phyloP scores from a whole-genome alignment of 345 rosid species.

The Hevea brasiliensis region DNA sequence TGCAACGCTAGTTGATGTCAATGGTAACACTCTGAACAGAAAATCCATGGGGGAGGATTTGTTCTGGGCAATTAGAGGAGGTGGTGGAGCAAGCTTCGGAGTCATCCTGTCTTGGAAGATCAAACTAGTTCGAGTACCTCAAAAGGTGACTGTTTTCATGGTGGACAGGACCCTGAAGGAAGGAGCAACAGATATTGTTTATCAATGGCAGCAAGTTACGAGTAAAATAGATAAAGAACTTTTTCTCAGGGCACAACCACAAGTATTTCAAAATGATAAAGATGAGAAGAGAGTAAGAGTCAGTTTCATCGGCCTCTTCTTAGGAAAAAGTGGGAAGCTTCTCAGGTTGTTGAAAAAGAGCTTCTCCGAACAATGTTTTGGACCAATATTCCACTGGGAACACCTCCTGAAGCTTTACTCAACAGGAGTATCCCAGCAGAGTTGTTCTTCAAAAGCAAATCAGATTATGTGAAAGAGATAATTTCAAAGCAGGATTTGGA shows the following conservation, averaged over 20 bases:
- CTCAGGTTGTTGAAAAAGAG: not conserved
- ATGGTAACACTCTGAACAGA: too few relatives aligned
- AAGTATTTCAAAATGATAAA: not conserved
- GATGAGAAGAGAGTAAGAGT: not conserved
- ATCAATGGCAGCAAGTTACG: slow-evolving; percentile 42
- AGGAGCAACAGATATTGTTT: slow-evolving; percentile 30
- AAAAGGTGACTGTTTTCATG: slow-evolving; percentile 25
- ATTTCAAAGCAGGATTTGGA: slow-evolving; percentile 9
- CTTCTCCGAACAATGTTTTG: slow-evolving; percentile 10
- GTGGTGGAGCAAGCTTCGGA: too few relatives aligned
- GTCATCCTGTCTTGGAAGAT: too few relatives aligned
- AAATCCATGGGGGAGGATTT: too few relatives aligned
- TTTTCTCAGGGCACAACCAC: slow-evolving; percentile 32
- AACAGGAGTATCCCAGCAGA: not conserved
- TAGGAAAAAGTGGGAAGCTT: slow-evolving; percentile 2
- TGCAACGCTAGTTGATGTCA: too few relatives aligned
- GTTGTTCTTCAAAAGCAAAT: slow-evolving; percentile 1
- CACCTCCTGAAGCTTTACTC: not conserved
- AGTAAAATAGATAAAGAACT: slow-evolving; percentile 28
- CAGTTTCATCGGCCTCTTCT: not conserved
- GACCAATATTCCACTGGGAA: not conserved
- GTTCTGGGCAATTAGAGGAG: too few relatives aligned
- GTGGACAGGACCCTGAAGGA: slow-evolving; percentile 32
- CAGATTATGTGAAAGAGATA: slow-evolving; percentile 9
- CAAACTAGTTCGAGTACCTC: slow-evolving; percentile 1